Conservation (phyloP, 2,329 filamentous ascomycete genomes). For the Trichoderma semiorbis region DNA sequence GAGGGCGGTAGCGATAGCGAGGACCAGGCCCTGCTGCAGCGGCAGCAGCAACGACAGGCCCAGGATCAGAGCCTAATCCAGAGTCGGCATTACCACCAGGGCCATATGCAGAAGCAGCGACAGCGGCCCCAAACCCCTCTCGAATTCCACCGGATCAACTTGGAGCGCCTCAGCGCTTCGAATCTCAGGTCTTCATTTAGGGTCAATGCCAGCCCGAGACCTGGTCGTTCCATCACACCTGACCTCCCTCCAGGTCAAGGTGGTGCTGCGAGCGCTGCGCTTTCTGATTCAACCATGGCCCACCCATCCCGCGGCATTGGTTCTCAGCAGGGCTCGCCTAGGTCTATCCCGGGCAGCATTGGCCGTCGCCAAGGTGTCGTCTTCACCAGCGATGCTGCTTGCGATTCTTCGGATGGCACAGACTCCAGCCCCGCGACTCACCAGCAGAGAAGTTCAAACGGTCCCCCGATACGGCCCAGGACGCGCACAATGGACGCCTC, state of each 20-base stretch:
- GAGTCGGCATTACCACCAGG: conserved; percentile 18
- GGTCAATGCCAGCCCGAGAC: conserved; percentile 31
- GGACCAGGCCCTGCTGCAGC: conserved; percentile 34
- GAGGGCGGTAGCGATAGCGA: conserved; percentile 37
- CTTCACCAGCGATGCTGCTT: conserved; percentile 56
- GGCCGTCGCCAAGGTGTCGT: conserved; percentile 56
- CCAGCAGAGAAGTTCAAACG: conserved; percentile 33
- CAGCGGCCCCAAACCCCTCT: conserved; percentile 23
- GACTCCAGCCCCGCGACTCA: conserved; percentile 26
- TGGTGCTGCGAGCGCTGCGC: conserved; percentile 24
- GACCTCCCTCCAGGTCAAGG: conserved; percentile 46
- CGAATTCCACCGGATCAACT: conserved; percentile 29
- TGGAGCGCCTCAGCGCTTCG: conserved; percentile 36
- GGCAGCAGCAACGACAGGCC: conserved; percentile 29
- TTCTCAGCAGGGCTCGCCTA: conserved; percentile 34
- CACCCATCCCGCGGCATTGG: conserved; percentile 26
- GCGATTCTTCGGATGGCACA: conserved; percentile 47
- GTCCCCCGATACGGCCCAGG: conserved; percentile 44
- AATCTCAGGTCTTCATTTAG: conserved; percentile 36
- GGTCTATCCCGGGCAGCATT: conserved; percentile 34
- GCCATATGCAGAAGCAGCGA: conserved; percentile 18
- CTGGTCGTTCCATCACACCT: conserved; percentile 64
- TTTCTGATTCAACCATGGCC: conserved; percentile 23
- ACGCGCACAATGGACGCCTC: conserved; percentile 58
- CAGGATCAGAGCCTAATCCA: conserved; percentile 22